A percentile compares a stretch with the other conserved stretches of the same genome.
Conservation (phyloP, 176 grass and related monocot genomes). For the Carex myosuroides region DNA sequence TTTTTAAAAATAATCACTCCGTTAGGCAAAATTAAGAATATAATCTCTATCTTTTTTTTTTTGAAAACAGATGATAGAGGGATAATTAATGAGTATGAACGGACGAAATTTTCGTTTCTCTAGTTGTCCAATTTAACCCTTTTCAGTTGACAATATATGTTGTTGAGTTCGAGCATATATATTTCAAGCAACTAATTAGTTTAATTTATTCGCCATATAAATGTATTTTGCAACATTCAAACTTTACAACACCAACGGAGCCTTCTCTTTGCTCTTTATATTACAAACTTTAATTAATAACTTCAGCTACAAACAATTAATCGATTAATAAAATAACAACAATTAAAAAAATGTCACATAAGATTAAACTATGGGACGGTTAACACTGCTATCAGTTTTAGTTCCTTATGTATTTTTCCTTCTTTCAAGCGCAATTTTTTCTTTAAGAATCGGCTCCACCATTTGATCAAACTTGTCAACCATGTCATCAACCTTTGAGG, state of each 20-base stretch:
- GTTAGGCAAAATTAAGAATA: neutral
- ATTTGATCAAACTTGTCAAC: slow-evolving; percentile 22
- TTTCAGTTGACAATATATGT: too few relatives aligned
- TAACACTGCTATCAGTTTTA: neutral
- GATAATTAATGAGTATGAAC: too few relatives aligned
- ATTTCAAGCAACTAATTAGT: too few relatives aligned
- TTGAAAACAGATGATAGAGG: neutral
- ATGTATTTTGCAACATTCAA: neutral
- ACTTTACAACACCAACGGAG: neutral
- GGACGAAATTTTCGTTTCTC: too few relatives aligned
- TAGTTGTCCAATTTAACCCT: too few relatives aligned
- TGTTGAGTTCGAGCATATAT: too few relatives aligned
- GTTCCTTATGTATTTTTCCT: neutral
- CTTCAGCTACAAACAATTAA: neutral
- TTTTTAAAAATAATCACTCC: too few relatives aligned
- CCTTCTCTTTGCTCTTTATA: neutral
- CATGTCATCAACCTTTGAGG: slow-evolving; percentile 17
- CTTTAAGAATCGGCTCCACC: slow-evolving; percentile 20
- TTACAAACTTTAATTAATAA: neutral
- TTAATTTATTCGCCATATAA: neutral
- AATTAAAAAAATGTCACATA: neutral
- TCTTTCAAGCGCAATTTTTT: neutral
- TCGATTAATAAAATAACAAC: neutral
- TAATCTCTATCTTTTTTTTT: neutral
- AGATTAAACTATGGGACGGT: too few relatives aligned